These are phyloP conservation scores for Graphiopsis chlorocephala DNA, from an alignment of 2,329 filamentous ascomycete species.

Conservation along the genomic window DNA sequence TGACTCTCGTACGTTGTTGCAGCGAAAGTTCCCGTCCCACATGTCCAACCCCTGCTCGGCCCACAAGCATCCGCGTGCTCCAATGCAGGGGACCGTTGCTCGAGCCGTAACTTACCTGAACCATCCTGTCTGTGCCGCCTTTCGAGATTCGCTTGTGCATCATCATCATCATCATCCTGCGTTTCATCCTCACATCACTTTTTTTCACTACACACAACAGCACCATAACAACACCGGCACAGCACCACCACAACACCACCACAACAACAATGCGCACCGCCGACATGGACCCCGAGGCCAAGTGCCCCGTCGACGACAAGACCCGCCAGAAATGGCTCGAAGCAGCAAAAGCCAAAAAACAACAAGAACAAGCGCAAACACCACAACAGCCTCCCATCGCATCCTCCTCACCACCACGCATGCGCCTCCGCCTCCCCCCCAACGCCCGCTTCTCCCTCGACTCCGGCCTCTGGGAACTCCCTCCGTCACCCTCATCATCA, in stretches of 20 bases:
- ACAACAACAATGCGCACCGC: conserved; percentile 26
- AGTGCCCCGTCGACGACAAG: conserved; percentile 86
- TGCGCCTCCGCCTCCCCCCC: conserved; percentile 19
- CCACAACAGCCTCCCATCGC: conserved; percentile 17
- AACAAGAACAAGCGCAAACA: conserved; percentile 29
- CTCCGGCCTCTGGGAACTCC: conserved; percentile 32
- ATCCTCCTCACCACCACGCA: conserved; percentile 18
- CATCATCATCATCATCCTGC: not conserved
- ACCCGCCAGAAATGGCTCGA: conserved; percentile 83
- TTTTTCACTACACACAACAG: not conserved
- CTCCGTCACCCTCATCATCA: conserved; percentile 9
- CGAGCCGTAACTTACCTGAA: conserved; percentile 3
- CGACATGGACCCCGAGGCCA: conserved; percentile 34
- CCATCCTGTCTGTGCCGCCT: not conserved
- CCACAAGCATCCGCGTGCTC: not conserved
- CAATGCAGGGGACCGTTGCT: not conserved
- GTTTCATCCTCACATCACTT: not conserved
- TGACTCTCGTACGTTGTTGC: not conserved
- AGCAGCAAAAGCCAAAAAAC: conserved; percentile 54
- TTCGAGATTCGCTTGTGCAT: not conserved
- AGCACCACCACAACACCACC: not conserved
- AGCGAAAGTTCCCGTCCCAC: conserved; percentile 3
- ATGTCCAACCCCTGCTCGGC: not conserved
- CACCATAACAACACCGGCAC: too few relatives aligned
- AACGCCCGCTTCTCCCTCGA: conserved; percentile 31